Percentiles rank a stretch among this genome's conserved stretches.
Evolutionary conservation across 805 yeast genomes (phyloP).

Genomic region (Candida andamanensis): DNA sequence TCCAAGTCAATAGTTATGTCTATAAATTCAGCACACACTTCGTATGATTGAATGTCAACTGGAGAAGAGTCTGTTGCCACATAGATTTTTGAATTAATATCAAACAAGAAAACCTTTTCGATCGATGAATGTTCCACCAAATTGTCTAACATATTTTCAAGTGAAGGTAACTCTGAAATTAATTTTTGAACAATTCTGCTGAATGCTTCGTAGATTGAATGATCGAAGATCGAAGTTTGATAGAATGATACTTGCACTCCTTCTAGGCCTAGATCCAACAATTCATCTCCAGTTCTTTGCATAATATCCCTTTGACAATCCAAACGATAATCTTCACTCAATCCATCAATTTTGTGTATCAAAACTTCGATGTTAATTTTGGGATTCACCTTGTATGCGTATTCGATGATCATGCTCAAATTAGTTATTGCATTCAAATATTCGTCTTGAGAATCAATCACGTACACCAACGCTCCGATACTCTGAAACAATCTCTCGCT

Average conservation of each 20-base stretch:
- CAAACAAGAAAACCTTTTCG: slow-evolving; percentile 90
- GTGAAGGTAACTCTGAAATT: slow-evolving; percentile 79
- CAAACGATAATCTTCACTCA: slow-evolving; percentile 86
- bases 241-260: slow-evolving; percentile 90
- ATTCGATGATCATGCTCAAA: slow-evolving; percentile 80
- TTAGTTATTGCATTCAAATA: slow-evolving; percentile 88
- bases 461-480: slow-evolving; percentile 89
- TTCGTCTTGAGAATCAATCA: slow-evolving; percentile 94
- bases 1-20: slow-evolving; percentile 90
- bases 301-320: slow-evolving; percentile 96
- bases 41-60: slow-evolving; percentile 91
- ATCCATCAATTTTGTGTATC: slow-evolving; percentile 93
- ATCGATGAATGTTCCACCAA: slow-evolving; percentile 84
- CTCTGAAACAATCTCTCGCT: slow-evolving; percentile 70
- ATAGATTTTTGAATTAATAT: slow-evolving; percentile 86
- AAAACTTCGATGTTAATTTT: slow-evolving; percentile 83
- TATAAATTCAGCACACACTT: slow-evolving; percentile 94
- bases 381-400: slow-evolving; percentile 81
- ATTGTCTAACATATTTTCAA: slow-evolving; percentile 85
- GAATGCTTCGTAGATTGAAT: slow-evolving; percentile 92
- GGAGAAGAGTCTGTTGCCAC: slow-evolving; percentile 96
- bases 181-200: slow-evolving; percentile 88
- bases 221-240: slow-evolving; percentile 90
- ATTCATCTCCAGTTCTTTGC: slow-evolving; percentile 92
- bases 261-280: slow-evolving; percentile 82